These are phyloP conservation scores for Striga asiatica DNA, from an alignment of 257 asterid species.

Conservation along the genomic window DNA sequence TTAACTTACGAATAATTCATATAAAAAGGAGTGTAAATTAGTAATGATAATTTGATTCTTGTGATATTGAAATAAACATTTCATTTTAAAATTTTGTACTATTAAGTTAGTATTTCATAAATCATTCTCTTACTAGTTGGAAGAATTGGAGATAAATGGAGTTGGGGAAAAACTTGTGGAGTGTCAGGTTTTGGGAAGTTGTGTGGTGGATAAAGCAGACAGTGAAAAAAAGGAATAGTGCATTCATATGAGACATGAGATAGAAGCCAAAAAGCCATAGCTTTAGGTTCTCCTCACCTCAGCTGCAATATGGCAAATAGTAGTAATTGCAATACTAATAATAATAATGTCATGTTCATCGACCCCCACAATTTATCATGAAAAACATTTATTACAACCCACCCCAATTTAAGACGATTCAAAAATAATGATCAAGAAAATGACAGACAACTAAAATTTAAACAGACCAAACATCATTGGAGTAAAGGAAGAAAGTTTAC, in stretches of 20 bases:
- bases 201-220: slow-evolving; percentile 43
- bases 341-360: not conserved
- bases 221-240: slow-evolving; percentile 19
- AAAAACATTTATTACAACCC: slow-evolving; percentile 20
- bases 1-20: too few relatives aligned
- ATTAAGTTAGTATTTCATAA: not conserved
- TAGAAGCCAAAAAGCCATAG: slow-evolving; percentile 29
- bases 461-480: not conserved
- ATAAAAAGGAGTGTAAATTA: too few relatives aligned
- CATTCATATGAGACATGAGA: slow-evolving; percentile 36
- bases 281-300: not conserved
- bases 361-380: slow-evolving; percentile 13
- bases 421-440: slow-evolving; percentile 14
- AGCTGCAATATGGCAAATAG: not conserved
- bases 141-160: too few relatives aligned
- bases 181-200: slow-evolving; percentile 31
- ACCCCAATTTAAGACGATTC: slow-evolving; percentile 17
- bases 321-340: slow-evolving; percentile 1
- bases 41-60: too few relatives aligned
- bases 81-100: not conserved
- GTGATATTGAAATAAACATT: too few relatives aligned
- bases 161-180: slow-evolving; percentile 14
- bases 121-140: not conserved
- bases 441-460: slow-evolving; percentile 26
- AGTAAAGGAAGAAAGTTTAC: not conserved